These are phyloP conservation scores for Ogataea neopini DNA, from an alignment of 805 yeast genomes.

Conservation along the genomic window DNA sequence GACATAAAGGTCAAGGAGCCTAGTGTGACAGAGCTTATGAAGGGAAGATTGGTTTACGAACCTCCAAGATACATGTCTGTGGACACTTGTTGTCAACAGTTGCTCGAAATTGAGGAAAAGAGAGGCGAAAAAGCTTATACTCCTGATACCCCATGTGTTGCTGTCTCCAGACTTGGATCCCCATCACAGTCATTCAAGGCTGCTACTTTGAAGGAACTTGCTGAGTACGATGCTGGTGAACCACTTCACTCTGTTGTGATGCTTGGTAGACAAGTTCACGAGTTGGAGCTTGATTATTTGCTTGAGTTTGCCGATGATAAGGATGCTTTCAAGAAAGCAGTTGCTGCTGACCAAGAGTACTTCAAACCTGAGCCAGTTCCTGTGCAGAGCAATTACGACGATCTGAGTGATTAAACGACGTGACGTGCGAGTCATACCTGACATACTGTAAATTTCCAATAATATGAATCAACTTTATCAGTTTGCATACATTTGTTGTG, in stretches of 20 bases:
- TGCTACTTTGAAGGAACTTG: conserved; percentile 75
- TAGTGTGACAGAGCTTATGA: conserved; percentile 88
- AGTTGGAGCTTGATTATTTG: conserved; percentile 83
- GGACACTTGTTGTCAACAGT: conserved; percentile 83
- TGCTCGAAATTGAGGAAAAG: conserved; percentile 81
- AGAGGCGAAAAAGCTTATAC: conserved; percentile 80
- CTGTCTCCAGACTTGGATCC: conserved; percentile 88
- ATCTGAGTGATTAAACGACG: conserved; percentile 1
- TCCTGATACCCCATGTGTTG: conserved; percentile 87
- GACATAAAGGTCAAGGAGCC: conserved; percentile 98
- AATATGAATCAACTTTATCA: too few species aligned
- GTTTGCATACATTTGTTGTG: too few species aligned
- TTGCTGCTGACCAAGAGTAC: conserved; percentile 61
- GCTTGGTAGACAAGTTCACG: conserved; percentile 92
- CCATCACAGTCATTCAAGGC: conserved; percentile 82
- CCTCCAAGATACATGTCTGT: conserved; percentile 97
- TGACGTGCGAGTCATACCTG: too few species aligned
- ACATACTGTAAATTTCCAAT: not conserved
- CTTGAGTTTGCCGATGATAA: conserved; percentile 70
- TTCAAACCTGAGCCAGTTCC: conserved; percentile 33
- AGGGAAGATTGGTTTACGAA: conserved; percentile 89
- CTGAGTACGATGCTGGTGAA: conserved; percentile 86
- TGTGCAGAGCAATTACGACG: not conserved
- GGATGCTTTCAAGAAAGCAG: conserved; percentile 48
- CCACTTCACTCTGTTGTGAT: conserved; percentile 91